Evolutionary conservation across 129 eudicot species (phyloP), one percentile per base, ranked within the genome.

Genomic region (Helianthus annuus): DNA sequence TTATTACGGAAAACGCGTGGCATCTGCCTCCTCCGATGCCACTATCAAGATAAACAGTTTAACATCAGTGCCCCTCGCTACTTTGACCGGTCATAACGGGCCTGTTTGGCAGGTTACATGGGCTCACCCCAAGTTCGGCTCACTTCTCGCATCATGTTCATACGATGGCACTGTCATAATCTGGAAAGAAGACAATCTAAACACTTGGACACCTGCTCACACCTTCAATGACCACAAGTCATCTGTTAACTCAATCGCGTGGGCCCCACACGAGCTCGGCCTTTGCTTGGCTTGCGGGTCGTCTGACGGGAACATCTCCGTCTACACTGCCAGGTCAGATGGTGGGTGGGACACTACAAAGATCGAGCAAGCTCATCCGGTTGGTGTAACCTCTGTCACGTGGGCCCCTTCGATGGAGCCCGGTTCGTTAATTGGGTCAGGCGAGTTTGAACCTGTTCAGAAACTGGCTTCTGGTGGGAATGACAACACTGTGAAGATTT

Each of bases 351-450:
- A 78, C 74, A 56, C 82, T 44, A 70, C 82, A 11, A 78, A 38
- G 74, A 78, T 78, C 3, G 78, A 78, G 12, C 82, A 78, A 72
- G 82, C 82, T 64, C 82, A 78, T 32, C 82, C 82, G 5, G 82
- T 78, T 19, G 82, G 82, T 6, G 82, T 78, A 16, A 78, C 82
- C 44, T 72, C 82, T 10, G 68, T 78, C 13, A 70, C 82, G 1
- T 78, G 82, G 82, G 82, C 82, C 82, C 82, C 82, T 6, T 71
- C 82, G 9, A 78, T 78, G 82, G 78, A 75, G 36, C 82, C 82
- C 1, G 82, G 82, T 10, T 66, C 74, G 5, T 63, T 78, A 24
- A 73, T 78, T 6, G 82, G 78, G 52, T 78, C 82, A 0, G 82
- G 78, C 1, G 77, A 44, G 54, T 78, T 78, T 56, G 82, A 78